A percentile compares a stretch with the other conserved stretches of the same genome.
Evolutionary conservation across 1,284 basidiomycete genomes (phyloP).

Genomic region (Tylopilus sp.): DNA sequence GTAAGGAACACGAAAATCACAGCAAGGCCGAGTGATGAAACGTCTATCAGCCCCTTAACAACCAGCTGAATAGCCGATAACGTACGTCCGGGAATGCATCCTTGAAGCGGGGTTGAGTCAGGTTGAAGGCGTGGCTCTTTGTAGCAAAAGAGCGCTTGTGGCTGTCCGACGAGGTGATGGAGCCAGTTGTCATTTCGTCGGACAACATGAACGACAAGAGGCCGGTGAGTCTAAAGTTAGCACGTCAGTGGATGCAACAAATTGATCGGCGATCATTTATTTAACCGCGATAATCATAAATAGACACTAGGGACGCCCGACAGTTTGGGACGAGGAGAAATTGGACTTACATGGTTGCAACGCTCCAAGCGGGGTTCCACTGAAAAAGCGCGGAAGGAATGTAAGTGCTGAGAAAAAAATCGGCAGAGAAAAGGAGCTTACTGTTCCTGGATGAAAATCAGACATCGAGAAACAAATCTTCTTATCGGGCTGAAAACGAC

Average conservation of each 20-base stretch:
- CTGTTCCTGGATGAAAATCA: slow-evolving; percentile 86
- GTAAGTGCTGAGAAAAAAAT: background rate
- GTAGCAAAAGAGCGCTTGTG: slow-evolving; percentile 77
- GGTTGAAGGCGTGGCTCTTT: slow-evolving; percentile 82
- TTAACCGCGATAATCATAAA: slow-evolving; percentile 16
- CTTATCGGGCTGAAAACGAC: slow-evolving; percentile 87
- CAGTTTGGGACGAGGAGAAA: slow-evolving; percentile 3
- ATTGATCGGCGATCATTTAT: slow-evolving; percentile 13
- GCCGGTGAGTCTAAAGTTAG: slow-evolving; percentile 73
- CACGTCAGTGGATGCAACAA: slow-evolving; percentile 9
- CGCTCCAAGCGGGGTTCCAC: slow-evolving; percentile 94
- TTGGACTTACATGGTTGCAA: slow-evolving; percentile 76
- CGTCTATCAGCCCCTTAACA: slow-evolving; percentile 20
- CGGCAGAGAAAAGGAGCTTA: slow-evolving; percentile 40
- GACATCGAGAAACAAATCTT: slow-evolving; percentile 98
- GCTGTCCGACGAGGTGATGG: slow-evolving; percentile 72
- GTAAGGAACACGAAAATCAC: slow-evolving; percentile 18
- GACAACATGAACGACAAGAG: slow-evolving; percentile 93
- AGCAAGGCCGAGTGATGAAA: slow-evolving; percentile 19
- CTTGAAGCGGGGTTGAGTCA: slow-evolving; percentile 72
- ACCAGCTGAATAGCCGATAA: slow-evolving; percentile 18
- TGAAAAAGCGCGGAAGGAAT: slow-evolving; percentile 24
- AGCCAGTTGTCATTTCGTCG: slow-evolving; percentile 95
- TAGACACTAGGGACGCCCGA: slow-evolving; percentile 10
- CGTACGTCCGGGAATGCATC: slow-evolving; percentile 83